Percentiles rank a stretch among this genome's conserved stretches.
These are phyloP conservation scores for Wickerhamiella sorbophila DNA, from an alignment of 805 yeast genomes.

Conservation along the genomic window DNA sequence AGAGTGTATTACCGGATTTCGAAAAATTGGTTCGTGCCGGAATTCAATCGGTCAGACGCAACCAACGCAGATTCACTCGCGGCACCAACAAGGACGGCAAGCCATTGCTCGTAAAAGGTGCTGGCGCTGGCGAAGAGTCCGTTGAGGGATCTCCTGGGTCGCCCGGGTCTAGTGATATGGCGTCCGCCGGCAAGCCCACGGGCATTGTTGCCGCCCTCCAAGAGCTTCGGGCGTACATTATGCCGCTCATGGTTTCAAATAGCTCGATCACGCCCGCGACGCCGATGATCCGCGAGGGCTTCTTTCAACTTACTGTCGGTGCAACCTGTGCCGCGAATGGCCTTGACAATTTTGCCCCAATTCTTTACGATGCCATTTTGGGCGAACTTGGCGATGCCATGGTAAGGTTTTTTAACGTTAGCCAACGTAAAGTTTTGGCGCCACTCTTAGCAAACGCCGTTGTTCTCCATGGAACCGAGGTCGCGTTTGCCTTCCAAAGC, in stretches of 20 bases:
- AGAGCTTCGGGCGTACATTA: neutral
- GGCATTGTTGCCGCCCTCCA: conserved; percentile 2
- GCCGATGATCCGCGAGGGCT: neutral
- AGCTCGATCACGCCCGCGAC: neutral
- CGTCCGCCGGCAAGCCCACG: neutral
- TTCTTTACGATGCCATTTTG: neutral
- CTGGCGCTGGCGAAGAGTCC: neutral
- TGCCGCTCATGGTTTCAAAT: neutral
- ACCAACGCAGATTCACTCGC: conserved; percentile 29
- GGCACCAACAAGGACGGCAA: neutral
- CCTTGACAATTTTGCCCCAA: neutral
- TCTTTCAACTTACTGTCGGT: neutral
- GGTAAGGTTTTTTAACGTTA: neutral
- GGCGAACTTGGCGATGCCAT: conserved; percentile 2
- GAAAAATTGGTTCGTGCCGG: conserved; percentile 88
- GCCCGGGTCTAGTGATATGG: neutral
- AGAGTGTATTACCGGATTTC: conserved; percentile 50
- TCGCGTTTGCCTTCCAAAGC: conserved; percentile 1
- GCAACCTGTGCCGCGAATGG: neutral
- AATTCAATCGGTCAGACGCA: conserved; percentile 81
- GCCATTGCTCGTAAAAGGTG: neutral
- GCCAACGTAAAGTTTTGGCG: neutral
- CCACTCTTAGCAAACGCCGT: conserved; percentile 1
- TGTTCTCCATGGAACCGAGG: neutral
- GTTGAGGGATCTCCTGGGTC: neutral